phyloP scores from a whole-genome alignment of 208 protist species.

The Leishmania tarentolae region DNA sequence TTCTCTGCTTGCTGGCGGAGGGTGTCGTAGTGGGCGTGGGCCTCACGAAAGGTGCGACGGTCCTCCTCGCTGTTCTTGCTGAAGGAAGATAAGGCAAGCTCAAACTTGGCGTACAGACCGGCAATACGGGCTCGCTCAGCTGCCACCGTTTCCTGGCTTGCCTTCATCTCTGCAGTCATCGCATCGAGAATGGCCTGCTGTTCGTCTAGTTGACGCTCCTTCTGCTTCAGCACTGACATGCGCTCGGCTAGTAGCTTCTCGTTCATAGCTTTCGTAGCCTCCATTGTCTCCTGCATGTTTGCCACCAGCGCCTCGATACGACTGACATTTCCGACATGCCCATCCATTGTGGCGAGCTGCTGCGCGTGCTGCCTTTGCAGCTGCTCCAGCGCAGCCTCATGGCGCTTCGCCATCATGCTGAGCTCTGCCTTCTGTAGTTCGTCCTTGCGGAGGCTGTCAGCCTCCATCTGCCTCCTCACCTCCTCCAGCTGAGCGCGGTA shows the following conservation, averaged over 20 bases:
- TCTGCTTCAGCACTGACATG: conserved; percentile 46
- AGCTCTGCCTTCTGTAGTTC: conserved; percentile 75
- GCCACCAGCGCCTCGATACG: conserved; percentile 68
- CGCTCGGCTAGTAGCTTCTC: conserved; percentile 70
- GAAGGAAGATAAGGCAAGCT: conserved; percentile 69
- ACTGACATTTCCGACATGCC: conserved; percentile 61
- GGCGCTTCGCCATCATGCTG: conserved; percentile 64
- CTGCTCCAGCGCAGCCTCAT: conserved; percentile 63
- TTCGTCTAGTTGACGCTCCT: conserved; percentile 63
- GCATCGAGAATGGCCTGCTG: conserved; percentile 56
- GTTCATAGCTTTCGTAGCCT: conserved; percentile 67
- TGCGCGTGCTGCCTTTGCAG: conserved; percentile 58
- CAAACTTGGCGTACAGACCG: conserved; percentile 77
- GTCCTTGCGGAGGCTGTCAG: conserved; percentile 61
- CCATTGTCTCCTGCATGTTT: conserved; percentile 66
- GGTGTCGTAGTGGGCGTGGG: conserved; percentile 78
- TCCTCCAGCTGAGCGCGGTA: conserved; percentile 80
- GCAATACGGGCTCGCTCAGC: conserved; percentile 70
- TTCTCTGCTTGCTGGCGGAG: conserved; percentile 81
- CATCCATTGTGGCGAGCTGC: conserved; percentile 55
- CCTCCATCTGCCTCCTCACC: conserved; percentile 63
- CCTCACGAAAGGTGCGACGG: conserved; percentile 58
- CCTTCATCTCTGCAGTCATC: conserved; percentile 65
- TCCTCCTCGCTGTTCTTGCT: conserved; percentile 77
- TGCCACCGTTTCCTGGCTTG: conserved; percentile 59